Base-by-base conservation (phyloP, 1,284 basidiomycete species). In the Trichosporon coremiiforme region DNA sequence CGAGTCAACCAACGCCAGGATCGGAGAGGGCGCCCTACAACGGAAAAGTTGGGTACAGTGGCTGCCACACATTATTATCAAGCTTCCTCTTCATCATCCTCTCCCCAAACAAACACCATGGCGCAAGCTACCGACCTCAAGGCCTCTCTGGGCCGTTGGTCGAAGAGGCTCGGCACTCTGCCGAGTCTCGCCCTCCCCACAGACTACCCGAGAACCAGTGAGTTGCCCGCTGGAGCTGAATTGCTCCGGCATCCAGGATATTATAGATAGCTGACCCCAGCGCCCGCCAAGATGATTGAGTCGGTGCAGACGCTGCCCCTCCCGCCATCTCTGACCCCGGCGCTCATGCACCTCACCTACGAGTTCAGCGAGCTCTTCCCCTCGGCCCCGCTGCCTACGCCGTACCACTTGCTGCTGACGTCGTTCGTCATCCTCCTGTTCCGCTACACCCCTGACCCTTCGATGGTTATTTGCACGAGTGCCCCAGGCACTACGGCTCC, bases 391-490 rank as follows among this genome's bases (percentile, higher is more conserved):
- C 84, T 89, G 7, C 92, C 94, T 5, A 93, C 94, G 3, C 90
- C 92, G 1, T 97, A 95, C 82, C 94, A 98, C 80, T 87, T 99
- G 15, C 88, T 99, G 62, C 87, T 99, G 62, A 89, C 96, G 20
- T 91, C 95, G 0, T 98, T 99, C 83, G 88, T 90, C 25, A 91
- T 97, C 45, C 86, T 99, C 41, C 86, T 99, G 13, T 94, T 98
- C 85, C 88, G 97, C 55, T 98, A 95, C 85, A 98, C 97, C 0
- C 95, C 93, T 66, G 97, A 99, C 83, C 95, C 91, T 13, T 95
- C 98, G 77, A 87, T 99, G 73, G 88, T 98, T 72, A 91, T 99
- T 75, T 95, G 93, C 66, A 95, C 94, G 0, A 95, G 94, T 17
- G 77, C 92, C 20, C 89, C 90, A 1, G 86, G 88, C n/a, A 89